phyloP scores from a whole-genome alignment of 1,284 basidiomycete genomes.

The Chiua sp. region DNA sequence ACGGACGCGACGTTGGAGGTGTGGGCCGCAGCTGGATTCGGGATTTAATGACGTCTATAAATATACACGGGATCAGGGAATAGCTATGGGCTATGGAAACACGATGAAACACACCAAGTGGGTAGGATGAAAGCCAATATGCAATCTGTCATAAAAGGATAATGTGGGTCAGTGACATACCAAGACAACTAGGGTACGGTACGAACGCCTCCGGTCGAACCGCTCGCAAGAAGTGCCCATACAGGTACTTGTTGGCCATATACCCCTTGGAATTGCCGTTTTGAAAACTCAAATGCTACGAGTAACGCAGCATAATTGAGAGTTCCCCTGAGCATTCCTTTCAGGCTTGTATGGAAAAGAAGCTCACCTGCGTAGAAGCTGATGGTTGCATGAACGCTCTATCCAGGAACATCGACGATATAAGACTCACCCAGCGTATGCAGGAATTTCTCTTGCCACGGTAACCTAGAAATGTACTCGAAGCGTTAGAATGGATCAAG shows the following conservation, averaged over 20 bases:
- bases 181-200: neutral
- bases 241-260: constrained; percentile 80
- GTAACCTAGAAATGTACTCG: constrained; percentile 67
- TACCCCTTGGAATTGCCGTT: constrained; percentile 70
- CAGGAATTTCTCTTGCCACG: constrained; percentile 90
- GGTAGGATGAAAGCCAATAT: constrained; percentile 96
- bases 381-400: neutral
- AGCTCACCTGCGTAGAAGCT: constrained; percentile 76
- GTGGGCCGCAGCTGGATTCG: constrained; percentile 82
- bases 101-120: constrained; percentile 57
- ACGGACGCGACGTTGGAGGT: constrained; percentile 79
- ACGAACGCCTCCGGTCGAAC: constrained; percentile 87
- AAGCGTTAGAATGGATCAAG: no score
- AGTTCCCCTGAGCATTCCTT: neutral
- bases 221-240: constrained; percentile 89
- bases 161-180: constrained; percentile 1
- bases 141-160: constrained; percentile 58
- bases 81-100: neutral
- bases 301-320: neutral
- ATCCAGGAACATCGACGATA: constrained; percentile 22
- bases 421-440: constrained; percentile 81
- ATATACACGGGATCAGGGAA: neutral
- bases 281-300: constrained; percentile 87
- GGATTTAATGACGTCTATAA: constrained; percentile 88
- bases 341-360: neutral